Base-by-base conservation (phyloP, 495 filamentous ascomycete species). In the Aspergillus panamensis region DNA sequence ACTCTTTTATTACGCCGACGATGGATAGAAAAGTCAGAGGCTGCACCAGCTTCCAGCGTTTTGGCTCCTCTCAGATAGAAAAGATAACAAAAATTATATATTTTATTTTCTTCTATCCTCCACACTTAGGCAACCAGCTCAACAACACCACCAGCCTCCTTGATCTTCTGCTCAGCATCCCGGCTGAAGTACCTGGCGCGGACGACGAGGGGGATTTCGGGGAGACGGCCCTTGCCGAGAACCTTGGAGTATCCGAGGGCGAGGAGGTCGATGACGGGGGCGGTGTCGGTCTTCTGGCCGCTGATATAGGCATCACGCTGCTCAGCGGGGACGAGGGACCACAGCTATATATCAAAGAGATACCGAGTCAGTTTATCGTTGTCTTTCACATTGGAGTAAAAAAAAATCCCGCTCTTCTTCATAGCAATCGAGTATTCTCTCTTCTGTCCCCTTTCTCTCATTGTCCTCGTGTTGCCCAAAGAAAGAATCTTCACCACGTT, bases 101-200 rank as follows among this genome's bases (percentile, higher is more conserved):
- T 68, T 29, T 49, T 30, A 30, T 8, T 31, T 52, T 52, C 48
- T 58, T 40, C 39, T 40, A 21, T 25, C 8, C 21, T 31, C 58
- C 69, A 69, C 65, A 66, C 75, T 83, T 88, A 96, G 77, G 90
- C 90, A 65, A 96, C 91, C 70, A 96, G 78, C 80, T 96, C 90
- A 62, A 94, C 82, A 67, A 95, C 84, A 73, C 92, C 91, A 74
- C 92, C 92, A 72, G 89, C 89, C 70, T 89, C 91, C 73, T 89
- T 92, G 79, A 96, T 96, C 85, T 96, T 96, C 78, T 84, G 79
- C 85, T 96, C 92, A 60, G 92, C 92, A 70, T 91, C 81, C 72
- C 85, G 84, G 80, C 86, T 91, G 77, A 96, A 85, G 76, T 88
- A 95, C 68, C 92, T 78, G 60, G 92, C 91, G 71, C 89, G 87